Evolutionary conservation across 2,329 filamentous ascomycete genomes (phyloP).

Genomic region (Fusarium duplospermum): DNA sequence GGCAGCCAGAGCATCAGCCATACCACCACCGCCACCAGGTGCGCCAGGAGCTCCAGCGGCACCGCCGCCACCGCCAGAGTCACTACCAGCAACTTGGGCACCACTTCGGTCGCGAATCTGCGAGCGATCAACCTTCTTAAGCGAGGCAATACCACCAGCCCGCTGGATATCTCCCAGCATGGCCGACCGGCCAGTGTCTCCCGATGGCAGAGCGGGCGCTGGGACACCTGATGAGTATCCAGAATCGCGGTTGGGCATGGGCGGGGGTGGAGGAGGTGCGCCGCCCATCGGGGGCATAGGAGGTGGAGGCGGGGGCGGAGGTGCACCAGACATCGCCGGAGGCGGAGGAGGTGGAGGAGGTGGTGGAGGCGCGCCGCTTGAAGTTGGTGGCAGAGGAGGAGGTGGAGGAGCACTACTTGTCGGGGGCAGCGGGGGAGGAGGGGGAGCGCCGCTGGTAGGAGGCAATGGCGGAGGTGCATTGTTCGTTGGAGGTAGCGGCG

Average conservation of each 20-base stretch:
- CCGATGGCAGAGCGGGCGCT: constrained; percentile 52
- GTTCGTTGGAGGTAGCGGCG: constrained; percentile 59
- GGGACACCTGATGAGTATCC: constrained; percentile 67
- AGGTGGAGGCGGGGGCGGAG: constrained; percentile 39
- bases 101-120: constrained; percentile 79
- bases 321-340: constrained; percentile 50
- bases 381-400: constrained; percentile 44
- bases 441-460: constrained; percentile 47
- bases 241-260: constrained; percentile 67
- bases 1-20: constrained; percentile 86
- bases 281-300: constrained; percentile 44
- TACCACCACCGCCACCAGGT: constrained; percentile 69
- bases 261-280: constrained; percentile 62
- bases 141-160: constrained; percentile 71
- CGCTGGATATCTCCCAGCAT: constrained; percentile 79
- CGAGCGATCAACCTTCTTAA: constrained; percentile 80
- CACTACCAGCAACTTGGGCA: constrained; percentile 66
- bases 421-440: constrained; percentile 56
- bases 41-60: constrained; percentile 63
- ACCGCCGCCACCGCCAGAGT: constrained; percentile 63
- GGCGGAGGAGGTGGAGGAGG: constrained; percentile 67
- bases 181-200: constrained; percentile 64
- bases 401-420: constrained; percentile 55
- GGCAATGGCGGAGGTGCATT: constrained; percentile 56
- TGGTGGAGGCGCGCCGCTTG: constrained; percentile 48